Evolutionary conservation across 164 flowering plant genomes (phyloP).

Genomic region (Macadamia tetraphylla): DNA sequence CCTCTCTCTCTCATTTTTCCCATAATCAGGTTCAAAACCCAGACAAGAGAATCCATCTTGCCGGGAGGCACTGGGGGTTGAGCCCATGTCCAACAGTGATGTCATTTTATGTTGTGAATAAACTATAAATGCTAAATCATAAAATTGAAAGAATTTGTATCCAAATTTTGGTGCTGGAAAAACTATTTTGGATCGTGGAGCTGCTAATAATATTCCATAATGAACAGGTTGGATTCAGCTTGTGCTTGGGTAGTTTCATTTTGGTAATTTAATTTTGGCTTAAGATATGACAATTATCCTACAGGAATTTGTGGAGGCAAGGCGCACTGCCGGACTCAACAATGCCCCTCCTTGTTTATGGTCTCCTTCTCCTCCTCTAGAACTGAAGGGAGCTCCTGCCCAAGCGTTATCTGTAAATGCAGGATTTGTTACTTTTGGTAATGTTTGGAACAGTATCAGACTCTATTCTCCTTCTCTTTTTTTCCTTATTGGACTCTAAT

Average conservation of each 20-base stretch:
- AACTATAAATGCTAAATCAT: too few relatives aligned
- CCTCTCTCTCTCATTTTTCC: neutral
- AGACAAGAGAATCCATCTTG: too few relatives aligned
- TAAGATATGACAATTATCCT: slow-evolving; percentile 5
- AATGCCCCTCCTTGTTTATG: slow-evolving; percentile 86
- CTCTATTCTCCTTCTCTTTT: slow-evolving; percentile 2
- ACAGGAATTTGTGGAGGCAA: slow-evolving; percentile 93
- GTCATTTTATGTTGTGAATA: too few relatives aligned
- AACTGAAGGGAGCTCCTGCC: slow-evolving; percentile 54
- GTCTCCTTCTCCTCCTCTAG: slow-evolving; percentile 80
- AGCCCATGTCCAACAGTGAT: too few relatives aligned
- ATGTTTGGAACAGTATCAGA: slow-evolving; percentile 6
- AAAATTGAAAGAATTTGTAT: too few relatives aligned
- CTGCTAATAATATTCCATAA: too few relatives aligned
- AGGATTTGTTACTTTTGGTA: slow-evolving; percentile 95
- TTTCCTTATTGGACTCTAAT: neutral
- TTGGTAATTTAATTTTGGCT: slow-evolving; percentile 1
- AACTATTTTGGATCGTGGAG: too few relatives aligned
- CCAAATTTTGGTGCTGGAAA: too few relatives aligned
- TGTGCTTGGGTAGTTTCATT: neutral
- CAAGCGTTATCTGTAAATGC: slow-evolving; percentile 83
- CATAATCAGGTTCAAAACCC: neutral
- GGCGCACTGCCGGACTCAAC: slow-evolving; percentile 76
- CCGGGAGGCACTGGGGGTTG: too few relatives aligned
- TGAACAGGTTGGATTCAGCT: neutral